phyloP scores from a whole-genome alignment of 768 basidiomycete genomes.

The Leccinum fibrillosum region DNA sequence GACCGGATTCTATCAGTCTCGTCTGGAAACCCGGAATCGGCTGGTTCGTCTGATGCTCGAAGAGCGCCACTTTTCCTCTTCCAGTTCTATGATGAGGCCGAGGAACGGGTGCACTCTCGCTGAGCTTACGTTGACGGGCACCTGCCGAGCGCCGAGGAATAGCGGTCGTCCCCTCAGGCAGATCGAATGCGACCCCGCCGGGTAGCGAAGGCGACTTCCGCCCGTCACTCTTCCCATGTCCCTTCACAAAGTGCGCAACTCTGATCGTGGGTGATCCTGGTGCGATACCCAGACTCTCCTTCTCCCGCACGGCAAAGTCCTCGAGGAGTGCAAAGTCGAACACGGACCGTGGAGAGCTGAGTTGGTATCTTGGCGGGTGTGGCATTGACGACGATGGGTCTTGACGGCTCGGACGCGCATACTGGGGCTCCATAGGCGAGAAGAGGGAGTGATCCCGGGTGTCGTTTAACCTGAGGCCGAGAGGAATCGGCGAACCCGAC shows the following conservation, averaged over 20 bases:
- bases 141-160: constrained; percentile 23
- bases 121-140: constrained; percentile 81
- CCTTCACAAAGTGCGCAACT: constrained; percentile 9
- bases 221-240: constrained; percentile 3
- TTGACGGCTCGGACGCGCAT: constrained; percentile 26
- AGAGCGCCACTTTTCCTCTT: constrained; percentile 86
- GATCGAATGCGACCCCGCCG: constrained; percentile 7
- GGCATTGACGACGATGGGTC: constrained; percentile 31
- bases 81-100: constrained; percentile 55
- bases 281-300: constrained; percentile 56
- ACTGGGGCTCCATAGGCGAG: constrained; percentile 20
- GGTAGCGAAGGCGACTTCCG: constrained; percentile 2
- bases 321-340: constrained; percentile 82
- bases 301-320: constrained; percentile 69
- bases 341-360: constrained; percentile 48
- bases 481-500: constrained; percentile 11
- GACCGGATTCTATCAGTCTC: constrained; percentile 27
- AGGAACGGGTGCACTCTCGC: constrained; percentile 73
- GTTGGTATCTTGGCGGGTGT: constrained; percentile 69
- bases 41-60: constrained; percentile 61
- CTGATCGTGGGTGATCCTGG: constrained; percentile 31
- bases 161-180: constrained; percentile 8
- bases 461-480: constrained; percentile 38
- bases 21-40: constrained; percentile 46
- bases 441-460: constrained; percentile 51